Percentiles rank a stretch among this genome's conserved stretches.
Evolutionary conservation across 1,284 basidiomycete genomes (phyloP).

Genomic region (Ustanciosporium gigantosporum): DNA sequence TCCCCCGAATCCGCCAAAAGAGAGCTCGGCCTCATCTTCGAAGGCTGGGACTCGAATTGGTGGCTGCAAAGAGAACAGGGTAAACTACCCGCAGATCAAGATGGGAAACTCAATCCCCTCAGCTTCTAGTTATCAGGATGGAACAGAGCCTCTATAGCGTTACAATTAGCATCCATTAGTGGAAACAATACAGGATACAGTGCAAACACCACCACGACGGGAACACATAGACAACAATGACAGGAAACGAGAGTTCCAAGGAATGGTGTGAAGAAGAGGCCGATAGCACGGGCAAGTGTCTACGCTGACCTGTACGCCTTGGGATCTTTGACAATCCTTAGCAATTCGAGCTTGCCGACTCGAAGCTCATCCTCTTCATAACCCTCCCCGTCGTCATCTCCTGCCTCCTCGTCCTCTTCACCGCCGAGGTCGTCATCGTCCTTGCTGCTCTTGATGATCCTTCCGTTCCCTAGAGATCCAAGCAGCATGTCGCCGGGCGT

Average conservation of each 20-base stretch:
- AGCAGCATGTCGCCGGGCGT: constrained; percentile 13
- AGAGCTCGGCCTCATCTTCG: constrained; percentile 44
- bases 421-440: constrained; percentile 62
- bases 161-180: no score
- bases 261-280: no score
- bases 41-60: constrained; percentile 45
- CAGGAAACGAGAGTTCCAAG: no score
- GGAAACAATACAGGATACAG: no score
- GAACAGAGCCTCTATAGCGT: no score
- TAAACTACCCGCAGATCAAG: constrained; percentile 6
- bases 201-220: no score
- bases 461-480: constrained; percentile 14
- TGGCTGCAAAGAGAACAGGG: constrained; percentile 35
- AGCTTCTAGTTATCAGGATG: no score
- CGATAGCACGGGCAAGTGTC: no score
- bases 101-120: constrained; percentile 15
- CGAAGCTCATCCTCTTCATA: constrained; percentile 37
- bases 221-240: no score
- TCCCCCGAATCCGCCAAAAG: constrained; percentile 15
- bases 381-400: constrained; percentile 26
- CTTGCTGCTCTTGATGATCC: constrained; percentile 54
- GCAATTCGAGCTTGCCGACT: constrained; percentile 37
- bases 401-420: constrained; percentile 19
- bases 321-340: constrained; percentile 52
- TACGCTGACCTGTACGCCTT: constrained; percentile 47